A percentile compares a stretch with the other conserved stretches of the same genome.
Conservation (phyloP, 805 yeast genomes). For the Candida dajiaensis region DNA sequence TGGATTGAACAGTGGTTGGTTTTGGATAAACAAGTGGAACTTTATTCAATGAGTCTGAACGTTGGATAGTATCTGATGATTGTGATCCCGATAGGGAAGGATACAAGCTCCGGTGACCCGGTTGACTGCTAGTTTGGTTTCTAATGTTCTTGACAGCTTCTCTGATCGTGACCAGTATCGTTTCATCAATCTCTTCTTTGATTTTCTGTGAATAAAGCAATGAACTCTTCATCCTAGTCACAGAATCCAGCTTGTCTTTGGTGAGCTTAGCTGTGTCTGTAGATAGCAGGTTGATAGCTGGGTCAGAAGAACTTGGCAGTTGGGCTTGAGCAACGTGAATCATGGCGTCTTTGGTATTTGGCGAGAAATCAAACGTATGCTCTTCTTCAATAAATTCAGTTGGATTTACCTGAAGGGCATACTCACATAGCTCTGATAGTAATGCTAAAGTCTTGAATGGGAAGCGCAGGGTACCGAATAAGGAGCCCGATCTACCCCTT, state of each 20-base stretch:
- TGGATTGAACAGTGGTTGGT: slow-evolving; percentile 20
- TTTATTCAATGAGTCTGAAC: neutral
- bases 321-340: slow-evolving; percentile 31
- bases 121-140: slow-evolving; percentile 20
- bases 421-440: slow-evolving; percentile 62
- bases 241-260: slow-evolving; percentile 60
- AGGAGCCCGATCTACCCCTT: slow-evolving; percentile 37
- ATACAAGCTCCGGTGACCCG: slow-evolving; percentile 4
- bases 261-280: slow-evolving; percentile 62
- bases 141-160: slow-evolving; percentile 52
- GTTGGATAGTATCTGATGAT: slow-evolving; percentile 3
- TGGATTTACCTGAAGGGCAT: slow-evolving; percentile 66
- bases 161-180: slow-evolving; percentile 57
- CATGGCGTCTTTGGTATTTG: slow-evolving; percentile 56
- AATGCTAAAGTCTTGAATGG: slow-evolving; percentile 58
- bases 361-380: slow-evolving; percentile 40
- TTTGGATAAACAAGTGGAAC: slow-evolving; percentile 17
- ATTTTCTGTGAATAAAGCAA: slow-evolving; percentile 70
- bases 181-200: slow-evolving; percentile 68
- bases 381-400: slow-evolving; percentile 43
- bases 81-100: slow-evolving; percentile 6
- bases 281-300: slow-evolving; percentile 55
- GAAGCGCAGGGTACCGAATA: slow-evolving; percentile 37
- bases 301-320: slow-evolving; percentile 52
- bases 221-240: slow-evolving; percentile 66